Evolutionary conservation across 331 rosid genomes (phyloP), one percentile per base, ranked within the genome.

Genomic region (Telfairia occidentalis): DNA sequence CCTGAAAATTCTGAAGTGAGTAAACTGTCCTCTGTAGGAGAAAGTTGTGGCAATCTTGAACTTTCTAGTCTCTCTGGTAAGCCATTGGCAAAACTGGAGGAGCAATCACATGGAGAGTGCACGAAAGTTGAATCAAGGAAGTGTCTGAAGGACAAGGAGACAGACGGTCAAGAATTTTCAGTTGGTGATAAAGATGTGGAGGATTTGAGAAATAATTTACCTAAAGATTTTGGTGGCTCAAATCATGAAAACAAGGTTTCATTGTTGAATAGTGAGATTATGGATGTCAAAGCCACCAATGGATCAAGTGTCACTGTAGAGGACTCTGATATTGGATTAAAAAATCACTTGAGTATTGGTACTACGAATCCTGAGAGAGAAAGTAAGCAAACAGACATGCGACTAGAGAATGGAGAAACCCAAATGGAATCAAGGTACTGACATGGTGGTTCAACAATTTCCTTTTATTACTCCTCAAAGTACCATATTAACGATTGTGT

Each of bases 351-450:
- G 73, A 76, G 70, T 64, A 73, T 69, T 28, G 75, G 74, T 67
- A 83, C 28, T 50, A 54, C 58, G 66, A 77, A 63, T 58, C 71
- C 88, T 30, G 65, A 63, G 65, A 77, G 71, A 58, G 78, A 73
- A 77, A 77, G 43, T 43, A 73, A 63, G 85, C 90, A 79, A 78
- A 75, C 19, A 53, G 87, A 79, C 80, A 24, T 70, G 63, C 87
- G 76, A 73, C 67, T 82, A 15, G 64, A 78, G 80, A 76, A 77
- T 78, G 81, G 61, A 78, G 78, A 66, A 78, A 86, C 76, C 45
- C 86, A 74, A 76, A 74, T 59, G 60, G 75, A 64, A 76, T 78
- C 85, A 76, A 92, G 99, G 98, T 95, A 59, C 48, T 76, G 89
- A 54, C 78, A 53, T 30, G 57, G 45, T 57, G 75, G 77, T 63